phyloP scores from a whole-genome alignment of 208 protist species.

The Acanthamoeba royreba region DNA sequence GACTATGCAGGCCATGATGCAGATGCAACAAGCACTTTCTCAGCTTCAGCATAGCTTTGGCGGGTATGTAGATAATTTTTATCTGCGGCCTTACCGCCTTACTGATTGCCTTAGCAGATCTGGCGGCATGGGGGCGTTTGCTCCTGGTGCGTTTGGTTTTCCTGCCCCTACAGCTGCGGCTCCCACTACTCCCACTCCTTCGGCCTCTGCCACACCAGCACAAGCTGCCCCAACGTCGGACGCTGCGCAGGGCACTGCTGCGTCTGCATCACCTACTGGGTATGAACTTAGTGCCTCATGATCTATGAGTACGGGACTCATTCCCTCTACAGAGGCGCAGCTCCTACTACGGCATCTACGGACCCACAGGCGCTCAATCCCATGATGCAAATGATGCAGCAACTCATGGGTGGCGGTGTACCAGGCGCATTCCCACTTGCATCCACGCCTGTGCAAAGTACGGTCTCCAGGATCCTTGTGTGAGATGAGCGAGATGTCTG shows the following conservation, averaged over 20 bases:
- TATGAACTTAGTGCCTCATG: background rate
- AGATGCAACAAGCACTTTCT: slow-evolving; percentile 61
- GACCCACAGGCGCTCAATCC: background rate
- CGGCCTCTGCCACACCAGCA: background rate
- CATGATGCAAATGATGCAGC: slow-evolving; percentile 14
- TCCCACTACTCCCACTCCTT: background rate
- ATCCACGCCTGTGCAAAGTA: no score
- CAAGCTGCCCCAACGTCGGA: background rate
- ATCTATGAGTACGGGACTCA: background rate
- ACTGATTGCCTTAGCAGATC: background rate
- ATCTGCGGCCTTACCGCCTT: background rate
- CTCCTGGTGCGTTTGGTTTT: background rate
- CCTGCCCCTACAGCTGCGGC: background rate
- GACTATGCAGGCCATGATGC: slow-evolving; percentile 67
- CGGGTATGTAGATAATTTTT: background rate
- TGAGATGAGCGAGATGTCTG: background rate
- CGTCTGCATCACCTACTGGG: background rate
- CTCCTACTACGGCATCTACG: background rate
- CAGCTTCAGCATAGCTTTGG: background rate
- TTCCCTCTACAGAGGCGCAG: background rate
- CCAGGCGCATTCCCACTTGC: no score
- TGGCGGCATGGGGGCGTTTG: slow-evolving; percentile 1
- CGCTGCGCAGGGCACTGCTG: no score
- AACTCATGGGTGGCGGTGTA: background rate
- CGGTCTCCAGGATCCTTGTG: background rate